These are phyloP conservation scores for Boletellus ananiceps DNA, from an alignment of 768 basidiomycete species.

Conservation along the genomic window DNA sequence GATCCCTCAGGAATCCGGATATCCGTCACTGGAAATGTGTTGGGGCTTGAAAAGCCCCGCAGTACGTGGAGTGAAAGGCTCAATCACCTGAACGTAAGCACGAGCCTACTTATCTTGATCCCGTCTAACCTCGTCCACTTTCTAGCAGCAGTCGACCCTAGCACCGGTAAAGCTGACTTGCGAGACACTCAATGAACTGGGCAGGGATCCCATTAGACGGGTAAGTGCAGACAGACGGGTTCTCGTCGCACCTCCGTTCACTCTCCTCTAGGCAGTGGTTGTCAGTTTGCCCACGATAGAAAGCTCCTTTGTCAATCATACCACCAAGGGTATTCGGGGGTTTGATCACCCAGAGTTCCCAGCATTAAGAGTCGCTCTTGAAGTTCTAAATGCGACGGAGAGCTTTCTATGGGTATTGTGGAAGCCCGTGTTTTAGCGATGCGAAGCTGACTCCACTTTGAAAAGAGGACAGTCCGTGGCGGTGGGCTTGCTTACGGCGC, in stretches of 20 bases:
- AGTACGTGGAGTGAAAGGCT: slow-evolving; percentile 76
- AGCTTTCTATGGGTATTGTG: slow-evolving; percentile 83
- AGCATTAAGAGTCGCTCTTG: slow-evolving; percentile 76
- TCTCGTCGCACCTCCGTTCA: slow-evolving; percentile 1
- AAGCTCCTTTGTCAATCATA: slow-evolving; percentile 80
- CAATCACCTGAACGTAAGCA: slow-evolving; percentile 50
- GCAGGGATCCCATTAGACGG: slow-evolving; percentile 67
- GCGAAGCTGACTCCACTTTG: slow-evolving; percentile 6
- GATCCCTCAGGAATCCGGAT: slow-evolving; percentile 81
- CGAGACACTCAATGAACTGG: slow-evolving; percentile 71
- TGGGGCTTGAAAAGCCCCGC: slow-evolving; percentile 64
- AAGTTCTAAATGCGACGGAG: slow-evolving; percentile 90
- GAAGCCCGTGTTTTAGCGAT: not conserved
- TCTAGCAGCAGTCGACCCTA: slow-evolving; percentile 46
- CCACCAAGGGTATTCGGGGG: slow-evolving; percentile 72
- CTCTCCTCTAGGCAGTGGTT: slow-evolving; percentile 58
- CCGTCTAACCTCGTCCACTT: not conserved
- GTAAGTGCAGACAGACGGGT: slow-evolving; percentile 33
- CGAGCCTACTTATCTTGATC: slow-evolving; percentile 12
- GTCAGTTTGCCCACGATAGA: slow-evolving; percentile 93
- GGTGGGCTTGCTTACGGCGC: slow-evolving; percentile 96
- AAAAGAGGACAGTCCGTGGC: slow-evolving; percentile 82
- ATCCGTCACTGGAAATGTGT: slow-evolving; percentile 84
- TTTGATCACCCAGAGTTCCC: slow-evolving; percentile 82
- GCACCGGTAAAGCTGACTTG: slow-evolving; percentile 60